These are phyloP conservation scores for Globisporangium splendens DNA, from an alignment of 352 stramenopile genomes.

Conservation along the genomic window DNA sequence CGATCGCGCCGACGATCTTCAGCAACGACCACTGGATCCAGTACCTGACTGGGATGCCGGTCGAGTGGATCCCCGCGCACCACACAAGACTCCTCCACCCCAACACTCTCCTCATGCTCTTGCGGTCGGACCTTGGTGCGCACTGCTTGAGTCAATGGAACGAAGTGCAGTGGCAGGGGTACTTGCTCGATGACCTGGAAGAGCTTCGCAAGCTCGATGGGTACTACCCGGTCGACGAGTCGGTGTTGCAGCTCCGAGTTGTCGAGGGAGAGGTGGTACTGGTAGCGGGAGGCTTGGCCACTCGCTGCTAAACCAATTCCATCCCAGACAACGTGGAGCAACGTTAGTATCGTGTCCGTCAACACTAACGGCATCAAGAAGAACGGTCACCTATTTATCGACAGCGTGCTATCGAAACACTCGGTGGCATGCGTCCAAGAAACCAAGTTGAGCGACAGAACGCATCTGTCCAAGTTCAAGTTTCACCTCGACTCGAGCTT, in stretches of 20 bases:
- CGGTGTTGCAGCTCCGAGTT: not conserved
- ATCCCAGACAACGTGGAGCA: not conserved
- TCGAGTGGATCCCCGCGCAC: not conserved
- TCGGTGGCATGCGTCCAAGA: constrained; percentile 9
- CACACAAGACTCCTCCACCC: too few relatives aligned
- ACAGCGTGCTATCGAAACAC: constrained; percentile 3
- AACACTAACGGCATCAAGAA: constrained; percentile 12
- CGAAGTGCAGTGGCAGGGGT: constrained; percentile 6
- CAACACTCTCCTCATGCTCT: too few relatives aligned
- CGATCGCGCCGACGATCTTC: constrained; percentile 3
- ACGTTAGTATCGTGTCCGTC: constrained; percentile 6
- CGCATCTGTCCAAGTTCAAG: constrained; percentile 4
- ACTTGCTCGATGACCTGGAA: constrained; percentile 6
- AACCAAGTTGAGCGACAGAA: constrained; percentile 7
- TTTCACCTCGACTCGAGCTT: constrained; percentile 8
- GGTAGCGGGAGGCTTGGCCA: not conserved
- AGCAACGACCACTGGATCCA: constrained; percentile 15
- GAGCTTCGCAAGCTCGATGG: not conserved
- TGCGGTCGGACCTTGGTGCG: too few relatives aligned
- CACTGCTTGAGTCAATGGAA: too few relatives aligned
- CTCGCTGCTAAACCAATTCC: not conserved
- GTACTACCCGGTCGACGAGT: not conserved
- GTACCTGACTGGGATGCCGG: constrained; percentile 7
- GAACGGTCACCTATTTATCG: constrained; percentile 10
- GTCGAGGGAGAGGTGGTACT: not conserved